phyloP scores from a whole-genome alignment of 2,329 filamentous ascomycete species.

The Myriosclerotinia curreyana region DNA sequence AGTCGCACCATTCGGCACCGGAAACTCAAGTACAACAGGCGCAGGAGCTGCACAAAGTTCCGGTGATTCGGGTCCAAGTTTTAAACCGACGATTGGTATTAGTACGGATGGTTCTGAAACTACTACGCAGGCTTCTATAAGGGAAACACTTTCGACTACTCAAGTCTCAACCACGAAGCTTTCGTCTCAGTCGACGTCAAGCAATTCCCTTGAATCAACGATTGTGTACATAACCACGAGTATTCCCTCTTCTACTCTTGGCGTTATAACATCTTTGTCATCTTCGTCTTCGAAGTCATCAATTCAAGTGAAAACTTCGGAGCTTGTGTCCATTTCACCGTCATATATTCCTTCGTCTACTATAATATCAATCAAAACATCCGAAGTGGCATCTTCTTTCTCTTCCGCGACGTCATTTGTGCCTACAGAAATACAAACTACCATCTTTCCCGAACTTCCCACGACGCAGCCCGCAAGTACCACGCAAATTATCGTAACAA shows the following conservation, averaged over 20 bases:
- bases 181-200: not conserved
- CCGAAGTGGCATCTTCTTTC: not conserved
- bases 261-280: not conserved
- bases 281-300: not conserved
- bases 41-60: not conserved
- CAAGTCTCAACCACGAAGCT: not conserved
- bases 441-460: not conserved
- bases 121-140: not conserved
- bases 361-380: not conserved
- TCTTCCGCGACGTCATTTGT: not conserved
- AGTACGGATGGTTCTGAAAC: not conserved
- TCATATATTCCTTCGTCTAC: not conserved
- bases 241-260: not conserved
- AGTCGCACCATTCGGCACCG: not conserved
- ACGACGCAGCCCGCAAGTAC: conserved; percentile 7
- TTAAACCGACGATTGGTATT: not conserved
- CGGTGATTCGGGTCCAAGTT: not conserved
- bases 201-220: not conserved
- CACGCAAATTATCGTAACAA: not conserved
- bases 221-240: not conserved
- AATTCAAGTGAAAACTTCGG: not conserved
- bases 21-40: not conserved
- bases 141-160: not conserved
- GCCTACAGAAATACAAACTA: not conserved
- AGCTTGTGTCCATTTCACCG: not conserved